phyloP scores from a whole-genome alignment of 2,329 filamentous ascomycete genomes.

The Akanthomyces uredinophilus region DNA sequence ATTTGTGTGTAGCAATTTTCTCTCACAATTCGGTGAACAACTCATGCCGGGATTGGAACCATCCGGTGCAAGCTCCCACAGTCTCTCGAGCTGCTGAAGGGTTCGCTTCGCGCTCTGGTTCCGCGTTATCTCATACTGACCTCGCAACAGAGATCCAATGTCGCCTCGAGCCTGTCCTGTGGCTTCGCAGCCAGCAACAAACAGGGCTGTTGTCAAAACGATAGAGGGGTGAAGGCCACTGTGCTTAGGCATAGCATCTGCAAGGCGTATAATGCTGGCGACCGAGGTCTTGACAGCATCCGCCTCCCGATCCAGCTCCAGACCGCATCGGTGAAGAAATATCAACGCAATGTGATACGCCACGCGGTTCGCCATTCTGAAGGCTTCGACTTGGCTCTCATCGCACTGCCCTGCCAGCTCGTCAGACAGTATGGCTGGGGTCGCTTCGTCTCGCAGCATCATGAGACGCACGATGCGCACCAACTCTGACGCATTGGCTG shows the following conservation, averaged over 20 bases:
- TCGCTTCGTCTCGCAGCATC: slow-evolving; percentile 4
- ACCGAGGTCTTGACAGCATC: not conserved
- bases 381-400: not conserved
- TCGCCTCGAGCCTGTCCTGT: not conserved
- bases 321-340: not conserved
- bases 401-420: not conserved
- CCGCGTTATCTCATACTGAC: not conserved
- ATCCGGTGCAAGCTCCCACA: not conserved
- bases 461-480: not conserved
- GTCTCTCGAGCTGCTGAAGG: not conserved
- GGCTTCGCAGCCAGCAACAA: not conserved
- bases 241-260: not conserved
- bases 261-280: not conserved
- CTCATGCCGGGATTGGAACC: not conserved
- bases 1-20: too few species aligned
- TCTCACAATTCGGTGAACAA: too few species aligned
- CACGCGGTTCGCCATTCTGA: not conserved
- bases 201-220: not conserved
- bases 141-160: not conserved
- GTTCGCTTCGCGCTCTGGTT: slow-evolving; percentile 1
- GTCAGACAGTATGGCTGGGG: not conserved
- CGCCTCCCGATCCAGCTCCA: not conserved
- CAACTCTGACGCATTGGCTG: not conserved
- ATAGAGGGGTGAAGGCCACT: not conserved
- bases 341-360: not conserved